Conservation (phyloP, 768 basidiomycete genomes). For the Lyophyllum decastes region DNA sequence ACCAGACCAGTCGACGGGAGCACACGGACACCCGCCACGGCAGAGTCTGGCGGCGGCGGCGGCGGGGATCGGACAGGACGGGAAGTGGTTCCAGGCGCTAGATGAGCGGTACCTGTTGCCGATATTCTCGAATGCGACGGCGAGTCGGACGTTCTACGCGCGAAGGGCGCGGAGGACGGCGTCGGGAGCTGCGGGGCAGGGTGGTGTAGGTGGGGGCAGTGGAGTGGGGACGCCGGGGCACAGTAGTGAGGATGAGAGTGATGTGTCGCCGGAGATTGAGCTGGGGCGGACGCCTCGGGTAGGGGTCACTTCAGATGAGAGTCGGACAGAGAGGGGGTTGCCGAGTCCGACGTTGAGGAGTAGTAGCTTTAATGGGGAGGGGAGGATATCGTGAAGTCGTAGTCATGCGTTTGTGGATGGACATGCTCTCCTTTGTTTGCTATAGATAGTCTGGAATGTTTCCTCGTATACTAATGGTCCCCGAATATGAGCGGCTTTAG, state of each 20-base stretch:
- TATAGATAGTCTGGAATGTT: conserved; percentile 6
- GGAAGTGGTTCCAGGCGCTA: conserved; percentile 94
- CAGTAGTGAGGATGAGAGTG: conserved; percentile 42
- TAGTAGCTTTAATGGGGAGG: conserved; percentile 21
- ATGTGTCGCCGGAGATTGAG: conserved; percentile 43
- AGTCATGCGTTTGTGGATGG: not conserved
- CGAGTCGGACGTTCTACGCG: conserved; percentile 84
- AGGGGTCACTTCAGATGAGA: conserved; percentile 42
- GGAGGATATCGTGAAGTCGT: conserved; percentile 20
- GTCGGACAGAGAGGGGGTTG: conserved; percentile 62
- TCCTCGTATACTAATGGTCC: not conserved
- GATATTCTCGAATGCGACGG: conserved; percentile 90
- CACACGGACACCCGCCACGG: conserved; percentile 22
- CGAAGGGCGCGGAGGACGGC: conserved; percentile 59
- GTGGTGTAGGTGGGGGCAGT: conserved; percentile 30
- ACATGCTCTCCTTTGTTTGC: conserved; percentile 3
- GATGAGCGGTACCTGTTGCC: conserved; percentile 95
- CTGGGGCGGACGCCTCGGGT: conserved; percentile 29
- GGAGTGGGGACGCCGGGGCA: conserved; percentile 32
- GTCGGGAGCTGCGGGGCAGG: conserved; percentile 36
- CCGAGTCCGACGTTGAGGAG: conserved; percentile 61
- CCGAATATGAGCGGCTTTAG: not conserved
- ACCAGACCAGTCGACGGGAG: conserved; percentile 26
- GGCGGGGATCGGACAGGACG: conserved; percentile 58
- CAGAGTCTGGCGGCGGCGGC: conserved; percentile 17